Conservation (phyloP, 129 eudicot genomes). For the Solidago caesia region DNA sequence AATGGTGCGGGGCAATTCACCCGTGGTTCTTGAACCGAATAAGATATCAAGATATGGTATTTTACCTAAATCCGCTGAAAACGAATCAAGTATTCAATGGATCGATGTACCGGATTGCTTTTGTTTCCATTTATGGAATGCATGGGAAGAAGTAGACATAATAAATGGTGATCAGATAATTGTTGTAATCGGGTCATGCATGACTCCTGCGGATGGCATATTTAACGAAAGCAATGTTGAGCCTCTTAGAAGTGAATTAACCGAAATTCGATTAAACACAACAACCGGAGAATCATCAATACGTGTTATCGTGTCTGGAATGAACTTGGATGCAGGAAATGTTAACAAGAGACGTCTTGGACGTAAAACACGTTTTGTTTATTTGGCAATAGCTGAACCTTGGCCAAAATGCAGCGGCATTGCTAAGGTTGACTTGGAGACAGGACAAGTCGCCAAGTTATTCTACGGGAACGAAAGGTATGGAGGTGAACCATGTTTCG, state of each 20-base stretch:
- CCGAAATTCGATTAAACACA: conserved; percentile 46
- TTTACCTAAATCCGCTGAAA: conserved; percentile 36
- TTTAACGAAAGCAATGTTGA: conserved; percentile 34
- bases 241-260: conserved; percentile 34
- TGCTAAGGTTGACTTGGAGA: conserved; percentile 68
- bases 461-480: conserved; percentile 43
- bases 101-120: conserved; percentile 61
- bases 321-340: conserved; percentile 64
- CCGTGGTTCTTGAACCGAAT: conserved; percentile 53
- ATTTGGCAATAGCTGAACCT: conserved; percentile 72
- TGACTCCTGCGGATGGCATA: conserved; percentile 63
- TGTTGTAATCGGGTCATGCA: conserved; percentile 62
- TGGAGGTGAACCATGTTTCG: conserved; percentile 80
- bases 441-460: conserved; percentile 38
- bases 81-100: conserved; percentile 55
- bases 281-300: conserved; percentile 44
- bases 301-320: conserved; percentile 38
- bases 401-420: conserved; percentile 81
- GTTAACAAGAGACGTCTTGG: conserved; percentile 51
- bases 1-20: conserved; percentile 69
- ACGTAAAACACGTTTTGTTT: conserved; percentile 45
- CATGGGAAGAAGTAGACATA: conserved; percentile 56
- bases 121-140: conserved; percentile 72
- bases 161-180: conserved; percentile 33
- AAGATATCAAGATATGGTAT: conserved; percentile 68